Evolutionary conservation across 2,329 filamentous ascomycete genomes (phyloP).

Genomic region (Cordyceps militaris): DNA sequence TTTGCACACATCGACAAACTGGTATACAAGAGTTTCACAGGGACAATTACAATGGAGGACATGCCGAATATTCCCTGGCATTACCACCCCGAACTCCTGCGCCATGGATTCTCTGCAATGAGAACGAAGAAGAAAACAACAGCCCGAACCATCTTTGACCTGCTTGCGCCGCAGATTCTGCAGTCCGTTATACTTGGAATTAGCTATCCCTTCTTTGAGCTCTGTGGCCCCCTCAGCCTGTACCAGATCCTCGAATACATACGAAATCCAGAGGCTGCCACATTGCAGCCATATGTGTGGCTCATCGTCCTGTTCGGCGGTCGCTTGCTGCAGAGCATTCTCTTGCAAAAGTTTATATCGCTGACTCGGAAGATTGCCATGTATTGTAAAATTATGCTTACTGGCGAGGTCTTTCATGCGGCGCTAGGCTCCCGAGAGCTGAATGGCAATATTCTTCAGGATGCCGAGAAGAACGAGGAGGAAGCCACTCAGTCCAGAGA

Average conservation of each 20-base stretch:
- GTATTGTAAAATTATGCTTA: constrained; percentile 48
- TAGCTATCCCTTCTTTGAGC: constrained; percentile 35
- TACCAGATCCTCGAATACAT: constrained; percentile 47
- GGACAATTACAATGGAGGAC: constrained; percentile 38
- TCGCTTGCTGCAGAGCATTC: constrained; percentile 38
- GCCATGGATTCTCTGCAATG: not conserved
- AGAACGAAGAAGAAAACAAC: constrained; percentile 23
- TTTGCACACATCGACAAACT: constrained; percentile 26
- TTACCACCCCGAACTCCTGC: constrained; percentile 9
- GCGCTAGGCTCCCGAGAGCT: constrained; percentile 50
- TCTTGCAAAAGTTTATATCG: constrained; percentile 51
- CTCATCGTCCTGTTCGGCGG: constrained; percentile 46
- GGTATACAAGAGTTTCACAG: constrained; percentile 35
- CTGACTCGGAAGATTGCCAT: constrained; percentile 47
- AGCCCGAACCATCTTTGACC: constrained; percentile 36
- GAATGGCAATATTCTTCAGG: constrained; percentile 42
- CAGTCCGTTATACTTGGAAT: constrained; percentile 37
- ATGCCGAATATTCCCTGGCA: constrained; percentile 47
- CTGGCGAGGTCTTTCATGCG: constrained; percentile 50
- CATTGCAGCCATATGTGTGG: constrained; percentile 45
- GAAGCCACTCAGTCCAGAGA: constrained; percentile 24
- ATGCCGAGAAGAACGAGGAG: constrained; percentile 21
- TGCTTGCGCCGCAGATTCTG: constrained; percentile 34
- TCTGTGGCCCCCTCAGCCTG: constrained; percentile 46
- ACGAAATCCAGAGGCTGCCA: constrained; percentile 35